These are phyloP conservation scores for Podila clonocystis DNA, from an alignment of 192 early-diverging fungal genomes.

Conservation along the genomic window DNA sequence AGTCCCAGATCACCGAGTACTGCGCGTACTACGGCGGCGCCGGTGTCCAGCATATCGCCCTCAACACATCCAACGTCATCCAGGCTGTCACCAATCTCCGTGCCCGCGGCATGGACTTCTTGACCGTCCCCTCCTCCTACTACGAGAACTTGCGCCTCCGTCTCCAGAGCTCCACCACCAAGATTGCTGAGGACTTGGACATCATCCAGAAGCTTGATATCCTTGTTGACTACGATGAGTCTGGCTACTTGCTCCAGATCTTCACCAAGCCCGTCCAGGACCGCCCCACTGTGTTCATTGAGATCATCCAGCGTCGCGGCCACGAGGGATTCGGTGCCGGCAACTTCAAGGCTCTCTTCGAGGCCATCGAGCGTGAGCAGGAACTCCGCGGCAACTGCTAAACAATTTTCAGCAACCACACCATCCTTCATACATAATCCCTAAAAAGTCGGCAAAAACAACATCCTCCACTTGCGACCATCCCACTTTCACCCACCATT, in stretches of 20 bases:
- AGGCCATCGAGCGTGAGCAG: constrained; percentile 96
- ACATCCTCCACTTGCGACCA: no score
- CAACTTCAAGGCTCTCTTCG: constrained; percentile 98
- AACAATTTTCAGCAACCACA: not conserved
- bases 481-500: not conserved
- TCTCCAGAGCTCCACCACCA: constrained; percentile 73
- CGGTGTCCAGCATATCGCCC: constrained; percentile 94
- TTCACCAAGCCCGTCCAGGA: constrained; percentile 94
- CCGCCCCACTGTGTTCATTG: constrained; percentile 95
- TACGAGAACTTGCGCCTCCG: constrained; percentile 86
- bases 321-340: constrained; percentile 96
- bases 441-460: not conserved
- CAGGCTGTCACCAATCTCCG: constrained; percentile 81
- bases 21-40: constrained; percentile 87
- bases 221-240: constrained; percentile 96
- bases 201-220: constrained; percentile 87
- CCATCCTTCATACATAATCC: not conserved
- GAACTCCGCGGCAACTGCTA: constrained; percentile 86
- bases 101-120: constrained; percentile 90
- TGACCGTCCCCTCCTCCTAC: constrained; percentile 85
- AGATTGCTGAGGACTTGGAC: constrained; percentile 86
- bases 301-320: constrained; percentile 96
- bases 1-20: constrained; percentile 96
- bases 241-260: constrained; percentile 94
- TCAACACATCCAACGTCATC: constrained; percentile 88